Conservation (phyloP, 1,284 basidiomycete genomes). For the Violaceomyces palustris region DNA sequence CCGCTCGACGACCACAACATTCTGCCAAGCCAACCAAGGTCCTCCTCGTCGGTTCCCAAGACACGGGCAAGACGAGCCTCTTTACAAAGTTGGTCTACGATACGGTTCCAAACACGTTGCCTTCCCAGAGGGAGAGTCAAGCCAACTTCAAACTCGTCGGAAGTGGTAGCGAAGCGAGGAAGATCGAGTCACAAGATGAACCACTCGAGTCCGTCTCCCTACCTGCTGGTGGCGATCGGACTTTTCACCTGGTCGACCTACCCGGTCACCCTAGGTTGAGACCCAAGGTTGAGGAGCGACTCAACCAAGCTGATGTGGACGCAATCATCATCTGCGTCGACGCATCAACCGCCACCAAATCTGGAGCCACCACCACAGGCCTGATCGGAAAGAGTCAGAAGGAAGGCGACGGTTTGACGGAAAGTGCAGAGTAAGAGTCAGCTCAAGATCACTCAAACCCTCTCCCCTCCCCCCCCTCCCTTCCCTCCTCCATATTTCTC, state of each 20-base stretch:
- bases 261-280: constrained; percentile 45
- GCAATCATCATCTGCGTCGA: constrained; percentile 48
- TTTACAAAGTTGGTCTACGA: constrained; percentile 40
- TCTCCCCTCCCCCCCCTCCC: too few relatives aligned
- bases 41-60: constrained; percentile 36
- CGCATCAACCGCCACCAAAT: constrained; percentile 38
- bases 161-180: neutral
- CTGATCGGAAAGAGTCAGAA: constrained; percentile 9
- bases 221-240: constrained; percentile 3
- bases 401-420: constrained; percentile 1
- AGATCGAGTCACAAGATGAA: constrained; percentile 2
- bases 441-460: too few relatives aligned
- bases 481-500: too few relatives aligned
- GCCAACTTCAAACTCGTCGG: constrained; percentile 7
- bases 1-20: neutral
- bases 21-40: constrained; percentile 18
- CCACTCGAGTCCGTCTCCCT: neutral
- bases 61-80: constrained; percentile 44
- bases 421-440: constrained; percentile 1
- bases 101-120: constrained; percentile 30
- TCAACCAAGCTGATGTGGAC: constrained; percentile 35
- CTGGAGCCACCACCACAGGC: constrained; percentile 3
- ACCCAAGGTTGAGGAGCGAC: constrained; percentile 23
- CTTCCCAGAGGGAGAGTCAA: constrained; percentile 31
- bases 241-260: constrained; percentile 35